Evolutionary conservation across 148 eudicot species (phyloP), one percentile per base, ranked within the genome.

Genomic region (Spergularia marina): DNA sequence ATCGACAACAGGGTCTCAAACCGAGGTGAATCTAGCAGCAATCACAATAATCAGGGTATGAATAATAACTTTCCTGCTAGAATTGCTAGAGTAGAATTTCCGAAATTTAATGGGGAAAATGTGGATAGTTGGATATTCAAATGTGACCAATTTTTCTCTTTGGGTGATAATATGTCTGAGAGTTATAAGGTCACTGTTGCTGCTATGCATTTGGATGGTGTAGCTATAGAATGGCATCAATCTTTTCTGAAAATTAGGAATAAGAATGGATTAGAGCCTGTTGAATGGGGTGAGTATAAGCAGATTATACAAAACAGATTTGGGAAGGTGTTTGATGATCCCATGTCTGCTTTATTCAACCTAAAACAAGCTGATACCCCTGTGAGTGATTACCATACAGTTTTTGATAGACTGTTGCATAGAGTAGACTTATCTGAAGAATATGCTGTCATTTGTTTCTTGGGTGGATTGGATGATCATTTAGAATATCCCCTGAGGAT

Each of bases 271-370:
- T 1, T 6, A 1, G 39, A 17, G 13, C 20, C 73, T 23, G 0
- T 39, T 6, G 16, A 55, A 15, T 70, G 60, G 73, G 2, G 0
- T 23, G 47, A 70, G 1, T 70, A 53, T 70, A 57, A 52, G 12
- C 12, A 1, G 0, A 5, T 10, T 6, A 6, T 70, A 1, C 30
- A 15, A 23, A 18, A 5, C 23, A 2, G 73, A 2, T 70, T 53
- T 70, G 44, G 73, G 4, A 40, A 70, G 5, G n/a, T 12, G 0
- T 70, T 21, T 71, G 63, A 54, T 71, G 74, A 71, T 16, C 63
- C 74, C 0, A 71, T 71, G 62, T 0, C 47, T 16, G 63, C 57
- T 1, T 15, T 71, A 0, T 55, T 30, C 4, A 57, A 40, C 12
- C 47, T 71, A 0, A 54, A 34, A 34, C 74, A 71, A 55, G 7